Percentiles rank a stretch among this genome's conserved stretches.
Evolutionary conservation across 805 yeast species (phyloP).

Genomic region (Candida chauliodis): DNA sequence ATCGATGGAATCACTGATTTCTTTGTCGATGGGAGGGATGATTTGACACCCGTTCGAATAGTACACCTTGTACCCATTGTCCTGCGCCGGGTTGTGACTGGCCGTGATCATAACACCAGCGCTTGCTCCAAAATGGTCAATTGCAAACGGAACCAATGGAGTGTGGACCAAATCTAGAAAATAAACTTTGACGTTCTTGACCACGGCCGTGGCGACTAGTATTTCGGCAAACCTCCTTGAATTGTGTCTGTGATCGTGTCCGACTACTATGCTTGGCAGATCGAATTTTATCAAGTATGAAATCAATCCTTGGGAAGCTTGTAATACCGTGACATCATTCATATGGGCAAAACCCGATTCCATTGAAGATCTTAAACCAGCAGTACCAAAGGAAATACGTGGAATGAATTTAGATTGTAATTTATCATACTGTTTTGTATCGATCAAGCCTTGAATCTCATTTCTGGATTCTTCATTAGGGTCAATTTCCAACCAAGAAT

Average conservation of each 20-base stretch:
- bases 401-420: slow-evolving; percentile 49
- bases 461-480: slow-evolving; percentile 44
- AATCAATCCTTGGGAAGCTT: slow-evolving; percentile 84
- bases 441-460: slow-evolving; percentile 50
- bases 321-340: slow-evolving; percentile 85
- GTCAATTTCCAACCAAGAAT: slow-evolving; percentile 36
- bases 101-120: slow-evolving; percentile 95
- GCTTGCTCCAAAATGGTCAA: slow-evolving; percentile 57
- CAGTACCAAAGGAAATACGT: slow-evolving; percentile 88
- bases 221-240: slow-evolving; percentile 77
- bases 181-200: slow-evolving; percentile 66
- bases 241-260: slow-evolving; percentile 87
- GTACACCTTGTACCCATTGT: slow-evolving; percentile 93
- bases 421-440: slow-evolving; percentile 32
- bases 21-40: slow-evolving; percentile 83
- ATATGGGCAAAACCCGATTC: slow-evolving; percentile 86
- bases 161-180: slow-evolving; percentile 65
- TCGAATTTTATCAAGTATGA: slow-evolving; percentile 35
- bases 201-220: slow-evolving; percentile 69
- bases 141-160: slow-evolving; percentile 88
- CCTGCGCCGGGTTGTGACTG: slow-evolving; percentile 79
- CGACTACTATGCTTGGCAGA: slow-evolving; percentile 57
- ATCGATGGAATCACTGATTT: slow-evolving; percentile 63
- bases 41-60: slow-evolving; percentile 94
- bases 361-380: slow-evolving; percentile 86